Base-by-base conservation (phyloP, 805 yeast species). In the Alloascoidea africana region DNA sequence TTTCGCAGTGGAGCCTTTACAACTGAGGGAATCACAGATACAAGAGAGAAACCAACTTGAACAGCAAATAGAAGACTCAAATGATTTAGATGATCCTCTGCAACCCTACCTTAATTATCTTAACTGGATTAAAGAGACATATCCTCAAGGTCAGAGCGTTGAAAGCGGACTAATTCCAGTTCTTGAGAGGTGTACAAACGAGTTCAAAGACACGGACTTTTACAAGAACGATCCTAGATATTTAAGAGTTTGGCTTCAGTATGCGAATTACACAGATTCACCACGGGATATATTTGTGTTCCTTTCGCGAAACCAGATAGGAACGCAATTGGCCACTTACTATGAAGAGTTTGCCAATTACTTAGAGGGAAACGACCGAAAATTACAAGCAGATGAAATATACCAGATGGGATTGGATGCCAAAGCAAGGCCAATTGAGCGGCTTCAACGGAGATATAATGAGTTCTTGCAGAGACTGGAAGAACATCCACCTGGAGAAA, bases 151-250 rank as follows among this genome's bases (percentile, higher is more conserved):
- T 2, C 73, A 67, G 0, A 63, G 65, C 3, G 61, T 65, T 3
- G 79, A 76, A 35, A 76, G 84, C 44, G 86, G 85, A 0, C 59
- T 85, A 36, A 55, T 85, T 3, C 60, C 56, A 13, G 51, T 82
- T 6, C 59, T 87, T 19, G 94, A 84, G 50, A 59, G 77, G 35
- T 79, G 91, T 46, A 76, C 93, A 0, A 67, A 73, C 30, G 65
- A 64, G 42, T 82, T 84, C 50, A 64, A 75, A 47, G 82, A 79
- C 45, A 68, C 66, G 19, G 56, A 57, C 0, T 73, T 72, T 42
- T 89, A 86, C 53, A 76, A 74, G 41, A 79, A 87, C 52, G 96
- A 89, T 52, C 74, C 89, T 1, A 59, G 96, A 36, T 86, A 81
- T 50, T 55, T 89, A 36, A 68, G 66, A 43, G 66, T 86, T 2